These are phyloP conservation scores for Termitomyces sp. DNA, from an alignment of 768 basidiomycete genomes.

Conservation along the genomic window DNA sequence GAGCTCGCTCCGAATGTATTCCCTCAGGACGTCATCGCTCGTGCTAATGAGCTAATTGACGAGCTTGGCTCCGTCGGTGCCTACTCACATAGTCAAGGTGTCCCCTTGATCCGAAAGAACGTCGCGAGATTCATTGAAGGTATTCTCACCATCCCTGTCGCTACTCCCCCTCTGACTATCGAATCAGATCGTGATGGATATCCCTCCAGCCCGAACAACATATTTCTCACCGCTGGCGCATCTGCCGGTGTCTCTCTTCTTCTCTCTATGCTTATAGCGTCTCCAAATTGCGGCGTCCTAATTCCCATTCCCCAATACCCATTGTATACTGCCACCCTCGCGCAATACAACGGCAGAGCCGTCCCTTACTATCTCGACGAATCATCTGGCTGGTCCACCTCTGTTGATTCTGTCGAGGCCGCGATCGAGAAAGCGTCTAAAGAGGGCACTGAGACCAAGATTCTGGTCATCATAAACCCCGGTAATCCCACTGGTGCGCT, in stretches of 20 bases:
- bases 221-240: conserved; percentile 94
- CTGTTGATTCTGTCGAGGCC: conserved; percentile 55
- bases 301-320: conserved; percentile 99
- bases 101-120: conserved; percentile 79
- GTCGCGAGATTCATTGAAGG: conserved; percentile 90
- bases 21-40: conserved; percentile 78
- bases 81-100: conserved; percentile 93
- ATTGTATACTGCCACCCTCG: conserved; percentile 92
- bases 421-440: conserved; percentile 61
- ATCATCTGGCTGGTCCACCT: conserved; percentile 75
- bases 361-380: conserved; percentile 92
- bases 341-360: conserved; percentile 73
- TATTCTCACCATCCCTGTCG: conserved; percentile 25
- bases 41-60: conserved; percentile 71
- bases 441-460: conserved; percentile 64
- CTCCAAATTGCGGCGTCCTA: conserved; percentile 67
- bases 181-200: conserved; percentile 81
- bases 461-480: conserved; percentile 96
- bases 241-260: conserved; percentile 90
- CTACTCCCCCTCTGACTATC: background rate
- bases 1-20: conserved; percentile 73
- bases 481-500: conserved; percentile 95
- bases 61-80: conserved; percentile 94
- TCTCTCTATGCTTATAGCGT: conserved; percentile 71
- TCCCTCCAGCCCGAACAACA: conserved; percentile 73